Base-by-base conservation (phyloP, 169 alveolate species). In the Cryptosporidium meleagridis region DNA sequence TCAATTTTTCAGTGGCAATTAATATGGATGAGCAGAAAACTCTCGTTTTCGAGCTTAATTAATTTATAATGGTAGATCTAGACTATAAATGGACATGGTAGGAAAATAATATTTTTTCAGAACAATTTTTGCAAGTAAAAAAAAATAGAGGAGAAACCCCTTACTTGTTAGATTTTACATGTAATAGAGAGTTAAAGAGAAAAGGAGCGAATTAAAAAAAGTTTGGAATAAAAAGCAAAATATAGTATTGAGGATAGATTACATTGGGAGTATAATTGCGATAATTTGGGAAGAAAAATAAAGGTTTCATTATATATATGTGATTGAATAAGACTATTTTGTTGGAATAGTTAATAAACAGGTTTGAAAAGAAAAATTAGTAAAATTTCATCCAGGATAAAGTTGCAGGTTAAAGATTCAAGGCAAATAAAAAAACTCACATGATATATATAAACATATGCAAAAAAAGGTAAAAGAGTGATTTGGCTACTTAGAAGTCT, bases 11-110 rank as follows among this genome's bases (percentile, higher is more conserved):
- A 75, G 29, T 75, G 86, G 86, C 70, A 58, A 35, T 23, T 75
- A 4, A 75, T 75, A 48, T 75, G 86, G 86, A 18, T 75, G n/a
- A 61, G 45, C 21, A 75, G 58, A 31, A 75, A 75, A n/a, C 33
- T 75, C 86, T 53, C 86, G 86, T 23, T 75, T 53, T 58, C 86
- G 86, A 75, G 86, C 62, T 37, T 75, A 58, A 23, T 53, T 52
- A 75, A 75, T 75, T 71, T 71, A 75, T 75, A 75, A 75, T 53
- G 70, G 86, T 75, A 75, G 86, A 75, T 75, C 86, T 59, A 44
- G 86, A 75, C 86, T 75, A 75, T 53, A 35, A 75, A 75, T 35
- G 44, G 44, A 48, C 85, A 71, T 71, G 85, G 59, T 35, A 37
- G 5, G 31, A 16, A 21, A 69, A 69, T 37, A 31, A 39, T 69